Base-by-base conservation (phyloP, 371 early-diverging fungal species). In the Vairimorpha ceranae region DNA sequence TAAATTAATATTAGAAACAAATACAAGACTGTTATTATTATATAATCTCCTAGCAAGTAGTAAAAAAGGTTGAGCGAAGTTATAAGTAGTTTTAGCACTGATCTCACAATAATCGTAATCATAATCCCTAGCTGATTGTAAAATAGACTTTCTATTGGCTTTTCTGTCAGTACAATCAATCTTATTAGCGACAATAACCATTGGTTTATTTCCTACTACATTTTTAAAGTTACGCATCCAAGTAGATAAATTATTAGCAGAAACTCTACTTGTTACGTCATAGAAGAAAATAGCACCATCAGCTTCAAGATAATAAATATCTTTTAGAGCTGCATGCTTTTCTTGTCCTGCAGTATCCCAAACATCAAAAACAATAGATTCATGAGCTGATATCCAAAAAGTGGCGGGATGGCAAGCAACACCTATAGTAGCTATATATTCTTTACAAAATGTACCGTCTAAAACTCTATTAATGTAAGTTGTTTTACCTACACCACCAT, bases 231-330 rank as follows among this genome's bases (percentile, higher is more conserved):
- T 95, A 86, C 93, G 90, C 84, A 97, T 95, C 97, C 99, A 97
- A 90, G 93, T 95, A 79, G 95, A 94, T 29, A 99, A 95, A 88
- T 95, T 97, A 89, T 94, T 94, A 88, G 95, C 95, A 76, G 99
- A 97, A 79, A 98, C 94, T 81, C 97, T 89, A 70, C 95, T 92
- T 65, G 97, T 97, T 60, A 97, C 95, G 85, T 99, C 99, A 83
- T 97, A 97, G 93, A 99, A 95, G 87, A 99, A 96, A 84, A 99
- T 95, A 74, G 92, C 99, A 84, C 96, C 97, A 85, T 97, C 92
- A 78, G 99, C 97, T 80, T 90, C 90, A 81, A 97, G 94, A 87
- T 99, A 99, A 88, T 98, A 98, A 79, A 95, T 96, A 88, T 98
- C 99, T 85, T 96, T 94, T 67, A 99, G 92, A 85, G 94, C 94